These are phyloP conservation scores for Geotrichum cucujoidarum DNA, from an alignment of 1,139 yeast species.

Conservation along the genomic window DNA sequence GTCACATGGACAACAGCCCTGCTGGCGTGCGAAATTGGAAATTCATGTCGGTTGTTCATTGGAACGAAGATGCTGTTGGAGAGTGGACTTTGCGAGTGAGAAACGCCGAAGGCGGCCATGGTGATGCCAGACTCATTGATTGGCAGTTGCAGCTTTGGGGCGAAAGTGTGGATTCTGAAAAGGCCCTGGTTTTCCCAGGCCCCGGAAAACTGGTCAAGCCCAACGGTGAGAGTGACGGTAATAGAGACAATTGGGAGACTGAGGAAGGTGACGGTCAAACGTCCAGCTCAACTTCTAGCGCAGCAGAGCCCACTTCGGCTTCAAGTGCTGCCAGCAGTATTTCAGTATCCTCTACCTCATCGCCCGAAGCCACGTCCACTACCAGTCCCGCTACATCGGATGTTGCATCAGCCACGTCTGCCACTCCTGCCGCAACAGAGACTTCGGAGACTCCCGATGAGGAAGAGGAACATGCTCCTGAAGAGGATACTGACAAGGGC, in stretches of 20 bases:
- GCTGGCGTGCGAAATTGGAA: slow-evolving; percentile 80
- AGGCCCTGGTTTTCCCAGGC: slow-evolving; percentile 48
- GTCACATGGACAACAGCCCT: slow-evolving; percentile 52
- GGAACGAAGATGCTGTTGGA: slow-evolving; percentile 88
- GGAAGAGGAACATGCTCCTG: neutral
- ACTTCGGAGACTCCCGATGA: slow-evolving; percentile 6
- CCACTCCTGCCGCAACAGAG: slow-evolving; percentile 13
- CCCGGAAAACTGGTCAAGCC: slow-evolving; percentile 19
- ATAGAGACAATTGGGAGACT: slow-evolving; percentile 10
- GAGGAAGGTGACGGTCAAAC: slow-evolving; percentile 19
- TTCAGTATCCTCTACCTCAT: slow-evolving; percentile 12
- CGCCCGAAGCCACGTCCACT: slow-evolving; percentile 18
- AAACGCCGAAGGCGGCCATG: slow-evolving; percentile 36
- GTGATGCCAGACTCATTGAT: slow-evolving; percentile 47
- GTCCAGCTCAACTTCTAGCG: slow-evolving; percentile 7
- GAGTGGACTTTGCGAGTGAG: slow-evolving; percentile 72
- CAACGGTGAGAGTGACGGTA: slow-evolving; percentile 13
- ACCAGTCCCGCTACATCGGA: slow-evolving; percentile 17
- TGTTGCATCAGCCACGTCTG: slow-evolving; percentile 6
- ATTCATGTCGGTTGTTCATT: slow-evolving; percentile 96
- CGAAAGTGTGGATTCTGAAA: slow-evolving; percentile 58
- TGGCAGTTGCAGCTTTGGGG: slow-evolving; percentile 88
- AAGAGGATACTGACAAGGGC: neutral
- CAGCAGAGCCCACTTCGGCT: slow-evolving; percentile 14
- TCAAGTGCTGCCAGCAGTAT: slow-evolving; percentile 9